Percentiles rank a stretch among this genome's conserved stretches.
These are phyloP conservation scores for Talaromyces sp. DNA, from an alignment of 2,329 filamentous ascomycete genomes.

Conservation along the genomic window DNA sequence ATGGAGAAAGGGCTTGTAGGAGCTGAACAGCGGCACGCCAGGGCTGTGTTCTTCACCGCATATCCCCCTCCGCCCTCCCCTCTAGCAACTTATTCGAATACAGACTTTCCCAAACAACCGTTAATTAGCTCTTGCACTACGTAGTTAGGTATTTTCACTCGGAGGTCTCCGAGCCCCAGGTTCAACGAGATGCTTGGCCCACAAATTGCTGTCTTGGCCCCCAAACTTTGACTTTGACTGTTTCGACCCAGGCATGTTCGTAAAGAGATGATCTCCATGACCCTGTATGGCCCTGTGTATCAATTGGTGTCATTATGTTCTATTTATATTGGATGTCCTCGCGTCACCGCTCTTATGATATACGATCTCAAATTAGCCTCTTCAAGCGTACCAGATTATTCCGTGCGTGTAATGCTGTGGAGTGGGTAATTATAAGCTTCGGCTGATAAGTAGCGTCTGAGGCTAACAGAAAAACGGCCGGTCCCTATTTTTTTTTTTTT, in stretches of 20 bases:
- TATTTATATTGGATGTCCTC: background rate
- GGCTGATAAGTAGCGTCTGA: background rate
- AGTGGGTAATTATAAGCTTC: background rate
- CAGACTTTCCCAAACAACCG: background rate
- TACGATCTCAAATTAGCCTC: background rate
- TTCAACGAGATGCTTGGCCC: background rate
- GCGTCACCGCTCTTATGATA: background rate
- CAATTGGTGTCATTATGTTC: too few species aligned
- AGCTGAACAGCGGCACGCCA: background rate
- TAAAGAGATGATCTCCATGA: too few species aligned
- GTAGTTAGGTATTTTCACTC: background rate
- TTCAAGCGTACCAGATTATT: background rate
- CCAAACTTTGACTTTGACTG: background rate
- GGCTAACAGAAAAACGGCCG: background rate
- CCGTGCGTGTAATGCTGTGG: too few species aligned
- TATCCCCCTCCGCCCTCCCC: background rate
- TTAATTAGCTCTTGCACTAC: background rate
- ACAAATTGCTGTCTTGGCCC: too few species aligned
- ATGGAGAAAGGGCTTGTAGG: background rate
- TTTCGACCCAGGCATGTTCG: too few species aligned
- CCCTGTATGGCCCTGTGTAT: too few species aligned
- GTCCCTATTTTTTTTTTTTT: too few species aligned
- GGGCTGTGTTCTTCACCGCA: background rate
- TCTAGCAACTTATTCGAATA: background rate
- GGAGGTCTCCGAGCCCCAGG: background rate